Evolutionary conservation across 495 filamentous ascomycete species (phyloP).

Genomic region (Cercophora newfieldiana): DNA sequence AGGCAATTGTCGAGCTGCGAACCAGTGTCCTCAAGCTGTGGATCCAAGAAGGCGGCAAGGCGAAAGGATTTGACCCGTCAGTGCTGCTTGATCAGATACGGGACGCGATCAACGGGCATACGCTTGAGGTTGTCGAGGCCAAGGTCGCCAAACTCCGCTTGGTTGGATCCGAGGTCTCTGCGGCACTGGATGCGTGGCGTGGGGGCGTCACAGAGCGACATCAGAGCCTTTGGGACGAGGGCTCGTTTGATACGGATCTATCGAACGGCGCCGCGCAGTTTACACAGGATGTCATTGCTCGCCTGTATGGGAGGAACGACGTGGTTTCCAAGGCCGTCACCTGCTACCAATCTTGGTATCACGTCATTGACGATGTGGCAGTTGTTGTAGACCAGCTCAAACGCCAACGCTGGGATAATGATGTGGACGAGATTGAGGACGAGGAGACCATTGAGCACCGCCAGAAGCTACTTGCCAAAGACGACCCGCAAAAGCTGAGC

Average conservation of each 20-base stretch:
- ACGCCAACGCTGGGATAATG: conserved; percentile 71
- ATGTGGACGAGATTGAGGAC: conserved; percentile 73
- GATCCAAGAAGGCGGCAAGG: conserved; percentile 59
- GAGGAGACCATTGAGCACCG: conserved; percentile 69
- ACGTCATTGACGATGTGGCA: conserved; percentile 59
- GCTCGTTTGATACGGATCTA: conserved; percentile 48
- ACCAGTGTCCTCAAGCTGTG: conserved; percentile 71
- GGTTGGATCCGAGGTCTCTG: conserved; percentile 59
- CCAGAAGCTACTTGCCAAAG: conserved; percentile 62
- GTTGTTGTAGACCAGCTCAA: conserved; percentile 65
- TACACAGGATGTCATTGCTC: conserved; percentile 46
- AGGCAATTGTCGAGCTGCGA: conserved; percentile 65
- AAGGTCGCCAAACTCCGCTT: conserved; percentile 58
- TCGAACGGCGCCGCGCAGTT: conserved; percentile 45
- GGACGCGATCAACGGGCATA: conserved; percentile 63
- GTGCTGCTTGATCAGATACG: conserved; percentile 68
- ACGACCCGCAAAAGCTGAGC: conserved; percentile 69
- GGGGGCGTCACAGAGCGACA: conserved; percentile 46
- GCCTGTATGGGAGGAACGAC: conserved; percentile 64
- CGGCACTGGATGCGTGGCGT: conserved; percentile 54
- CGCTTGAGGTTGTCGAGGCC: conserved; percentile 57
- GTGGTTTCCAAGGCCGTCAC: conserved; percentile 58
- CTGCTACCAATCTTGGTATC: conserved; percentile 68
- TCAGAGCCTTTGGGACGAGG: conserved; percentile 62
- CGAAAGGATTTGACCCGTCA: conserved; percentile 56